These are phyloP conservation scores for Tuctoria greenei DNA, from an alignment of 176 grass and related monocot species.

Conservation along the genomic window DNA sequence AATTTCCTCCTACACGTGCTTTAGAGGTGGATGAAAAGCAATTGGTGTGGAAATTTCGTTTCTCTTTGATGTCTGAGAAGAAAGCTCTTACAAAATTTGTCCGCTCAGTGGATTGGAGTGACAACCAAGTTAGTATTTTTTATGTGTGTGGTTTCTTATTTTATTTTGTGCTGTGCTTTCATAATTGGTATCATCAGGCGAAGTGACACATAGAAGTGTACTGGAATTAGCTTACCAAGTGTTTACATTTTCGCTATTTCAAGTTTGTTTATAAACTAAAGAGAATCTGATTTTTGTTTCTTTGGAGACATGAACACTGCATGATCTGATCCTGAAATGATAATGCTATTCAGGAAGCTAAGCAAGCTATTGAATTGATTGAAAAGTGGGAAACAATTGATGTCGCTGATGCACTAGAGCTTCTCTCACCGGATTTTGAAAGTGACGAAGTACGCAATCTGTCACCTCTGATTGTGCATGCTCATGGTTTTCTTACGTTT, in stretches of 20 bases:
- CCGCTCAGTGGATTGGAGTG: slow-evolving; percentile 86
- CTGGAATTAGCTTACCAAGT: neutral
- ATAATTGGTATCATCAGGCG: neutral
- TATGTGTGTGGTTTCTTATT: neutral
- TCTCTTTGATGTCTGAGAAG: slow-evolving; percentile 96
- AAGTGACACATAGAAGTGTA: neutral
- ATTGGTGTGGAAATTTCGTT: slow-evolving; percentile 85
- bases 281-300: neutral
- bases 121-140: slow-evolving; percentile 63
- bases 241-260: neutral
- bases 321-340: slow-evolving; percentile 17
- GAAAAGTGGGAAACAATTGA: slow-evolving; percentile 94
- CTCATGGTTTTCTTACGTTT: slow-evolving; percentile 16
- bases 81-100: slow-evolving; percentile 82
- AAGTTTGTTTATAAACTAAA: neutral
- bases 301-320: neutral
- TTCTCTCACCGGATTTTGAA: slow-evolving; percentile 91
- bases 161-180: slow-evolving; percentile 16
- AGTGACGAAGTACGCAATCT: slow-evolving; percentile 72
- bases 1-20: slow-evolving; percentile 70
- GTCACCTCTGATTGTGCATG: slow-evolving; percentile 9
- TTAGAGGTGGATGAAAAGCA: slow-evolving; percentile 82
- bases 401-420: slow-evolving; percentile 94
- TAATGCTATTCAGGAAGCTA: slow-evolving; percentile 72
- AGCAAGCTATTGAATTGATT: slow-evolving; percentile 95